Base-by-base conservation (phyloP, 2,329 filamentous ascomycete species). In the Byssothecium circinans region DNA sequence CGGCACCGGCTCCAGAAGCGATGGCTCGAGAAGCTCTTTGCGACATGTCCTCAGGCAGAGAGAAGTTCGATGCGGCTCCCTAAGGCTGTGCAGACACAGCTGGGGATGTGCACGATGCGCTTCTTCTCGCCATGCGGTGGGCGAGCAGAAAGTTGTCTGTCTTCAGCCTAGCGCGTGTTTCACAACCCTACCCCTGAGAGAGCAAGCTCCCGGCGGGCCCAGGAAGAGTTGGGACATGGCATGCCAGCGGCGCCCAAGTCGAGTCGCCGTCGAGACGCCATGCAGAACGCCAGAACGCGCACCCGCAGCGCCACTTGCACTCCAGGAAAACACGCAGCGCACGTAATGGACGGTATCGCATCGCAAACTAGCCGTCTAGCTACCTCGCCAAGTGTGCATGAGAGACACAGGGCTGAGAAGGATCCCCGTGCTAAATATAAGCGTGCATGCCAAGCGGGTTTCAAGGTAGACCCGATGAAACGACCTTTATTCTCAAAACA, bases 401-500 rank as follows among this genome's bases (percentile, higher is more conserved):
- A 47, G 45, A 56, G 49, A 47, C 42, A 33, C 30, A 44, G 51
- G 48, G 52, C 54, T 53, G 49, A 52, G 44, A 47, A 41, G 46
- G 39, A 56, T 52, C 58, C 60, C 49, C 49, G 51, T 59, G 55
- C 65, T 61, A 65, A 62, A 65, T 62, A 58, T 62, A 62, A 61
- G 56, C 57, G 53, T 64, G 62, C 59, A 63, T 66, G 64, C 66
- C 66, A 69, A 68, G 62, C 58, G 49, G 63, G 63, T 63, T 65
- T 64, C 60, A 61, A 54, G 50, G 56, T 52, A 49, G 52, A 56
- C 59, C 56, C 52, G 53, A 63, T 65, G 63, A 67, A 68, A 68
- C 63, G 60, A 61, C 48, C 55, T 60, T 56, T 60, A 64, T 64
- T 60, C 58, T 67, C 67, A 69, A 68, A 69, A 69, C 67, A 69